Evolutionary conservation across 1,139 yeast species (phyloP), one percentile per base, ranked within the genome.

Genomic region (Taphrina deformans): DNA sequence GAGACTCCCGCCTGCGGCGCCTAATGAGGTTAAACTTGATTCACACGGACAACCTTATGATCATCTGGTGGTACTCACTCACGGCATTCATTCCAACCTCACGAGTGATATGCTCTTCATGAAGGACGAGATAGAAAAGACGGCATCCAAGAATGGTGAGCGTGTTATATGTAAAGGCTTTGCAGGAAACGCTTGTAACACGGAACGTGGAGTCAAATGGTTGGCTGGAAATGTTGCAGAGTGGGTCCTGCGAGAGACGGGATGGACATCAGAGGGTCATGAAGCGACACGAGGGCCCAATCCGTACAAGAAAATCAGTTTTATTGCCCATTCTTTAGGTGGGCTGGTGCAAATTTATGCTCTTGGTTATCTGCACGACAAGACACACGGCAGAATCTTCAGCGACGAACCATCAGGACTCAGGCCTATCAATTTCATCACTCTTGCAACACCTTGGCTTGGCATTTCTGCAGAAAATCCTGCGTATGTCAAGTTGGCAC

Each of bases 331-430:
- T 75, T 92, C 98, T 0, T 78, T 93, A 35, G 99, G 99, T 35
- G 99, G 99, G 0, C 79, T 89, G 52, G 87, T 88, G 2, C 98
- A 93, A 75, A 85, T 95, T 0, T 93, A 90, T 79, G 95, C 98
- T 1, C 83, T 93, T 52, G 96, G 97, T 0, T 90, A 90, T 73
- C 81, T 88, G 38, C 82, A 85, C 55, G 83, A 86, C 78, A 63
- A 58, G 27, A 66, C 68, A 5, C 45, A 55, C 7, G 68, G 68
- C 9, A 44, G 59, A 23, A 84, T 88, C 68, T 90, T 93, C 70
- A 76, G 77, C 68, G 73, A 82, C 33, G 35, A 18, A 14, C 27
- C 38, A n/a, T 9, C 21, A 6, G 77, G 78, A 21, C 82, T 89
- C 4, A 77, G 79, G 67, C 97, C 97, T 0, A 80, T 85, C n/a